phyloP scores from a whole-genome alignment of 192 early-diverging fungal genomes.

The Ramicandelaber brevisporus region DNA sequence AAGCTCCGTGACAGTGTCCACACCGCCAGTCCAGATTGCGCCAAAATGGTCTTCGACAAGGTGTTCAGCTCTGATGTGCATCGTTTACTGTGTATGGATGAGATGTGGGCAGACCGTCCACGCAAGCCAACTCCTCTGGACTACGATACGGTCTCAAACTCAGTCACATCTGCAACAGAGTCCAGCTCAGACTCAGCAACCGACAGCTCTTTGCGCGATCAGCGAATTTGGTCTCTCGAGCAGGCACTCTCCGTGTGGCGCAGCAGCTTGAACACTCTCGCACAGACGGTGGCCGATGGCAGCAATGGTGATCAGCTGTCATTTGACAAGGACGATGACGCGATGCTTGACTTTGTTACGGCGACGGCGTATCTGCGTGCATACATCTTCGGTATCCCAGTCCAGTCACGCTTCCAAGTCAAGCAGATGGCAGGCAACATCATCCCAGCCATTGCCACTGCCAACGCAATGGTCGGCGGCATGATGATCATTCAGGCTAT shows the following conservation, averaged over 20 bases:
- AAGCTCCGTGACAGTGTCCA: constrained; percentile 33
- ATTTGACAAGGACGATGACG: constrained; percentile 95
- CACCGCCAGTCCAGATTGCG: constrained; percentile 28
- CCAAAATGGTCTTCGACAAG: constrained; percentile 38
- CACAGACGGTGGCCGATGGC: no score
- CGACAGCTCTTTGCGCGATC: constrained; percentile 16
- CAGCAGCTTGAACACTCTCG: constrained; percentile 14
- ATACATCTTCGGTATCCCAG: constrained; percentile 49
- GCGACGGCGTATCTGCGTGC: constrained; percentile 75
- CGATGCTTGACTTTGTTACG: constrained; percentile 80
- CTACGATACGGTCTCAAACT: constrained; percentile 24
- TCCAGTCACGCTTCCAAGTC: constrained; percentile 56
- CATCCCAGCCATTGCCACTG: constrained; percentile 93
- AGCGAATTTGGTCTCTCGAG: constrained; percentile 47
- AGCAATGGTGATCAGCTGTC: constrained; percentile 7
- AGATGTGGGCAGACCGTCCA: constrained; percentile 68
- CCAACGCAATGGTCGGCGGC: constrained; percentile 89
- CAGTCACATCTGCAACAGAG: no score
- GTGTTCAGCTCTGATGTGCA: constrained; percentile 62
- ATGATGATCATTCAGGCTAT: constrained; percentile 76
- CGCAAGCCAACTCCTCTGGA: constrained; percentile 37
- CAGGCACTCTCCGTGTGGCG: constrained; percentile 48
- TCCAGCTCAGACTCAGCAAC: neutral
- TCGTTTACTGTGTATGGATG: constrained; percentile 55
- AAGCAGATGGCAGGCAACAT: constrained; percentile 99